Conservation (phyloP, 768 basidiomycete species). For the Chalciporus pseudorubinellus region DNA sequence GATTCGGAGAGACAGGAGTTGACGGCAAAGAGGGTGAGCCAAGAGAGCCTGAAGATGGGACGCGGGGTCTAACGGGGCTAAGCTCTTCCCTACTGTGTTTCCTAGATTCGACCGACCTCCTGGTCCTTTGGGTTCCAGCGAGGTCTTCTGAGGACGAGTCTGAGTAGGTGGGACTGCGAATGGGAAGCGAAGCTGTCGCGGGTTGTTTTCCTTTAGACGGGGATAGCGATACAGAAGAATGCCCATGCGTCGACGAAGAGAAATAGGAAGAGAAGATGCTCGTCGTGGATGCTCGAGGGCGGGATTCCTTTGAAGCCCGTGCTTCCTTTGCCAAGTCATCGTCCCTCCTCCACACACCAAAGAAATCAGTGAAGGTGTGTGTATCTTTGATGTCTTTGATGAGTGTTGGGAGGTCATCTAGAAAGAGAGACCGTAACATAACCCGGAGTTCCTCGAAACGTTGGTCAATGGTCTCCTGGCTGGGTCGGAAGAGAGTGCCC, state of each 20-base stretch:
- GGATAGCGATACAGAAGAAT: constrained; percentile 7
- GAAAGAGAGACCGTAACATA: constrained; percentile 59
- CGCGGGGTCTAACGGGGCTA: constrained; percentile 17
- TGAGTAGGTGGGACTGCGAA: constrained; percentile 10
- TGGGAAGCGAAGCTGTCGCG: not conserved
- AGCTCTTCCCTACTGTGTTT: constrained; percentile 3
- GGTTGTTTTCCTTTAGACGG: constrained; percentile 14
- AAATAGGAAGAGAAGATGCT: constrained; percentile 59
- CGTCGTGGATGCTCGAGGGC: constrained; percentile 44
- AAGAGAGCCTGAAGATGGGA: constrained; percentile 22
- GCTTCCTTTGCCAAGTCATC: constrained; percentile 54
- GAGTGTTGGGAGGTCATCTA: constrained; percentile 60
- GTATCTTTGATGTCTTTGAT: constrained; percentile 62
- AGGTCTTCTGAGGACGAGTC: constrained; percentile 27
- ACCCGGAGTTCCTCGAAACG: constrained; percentile 58
- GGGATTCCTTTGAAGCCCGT: constrained; percentile 18
- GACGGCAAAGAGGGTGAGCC: constrained; percentile 27
- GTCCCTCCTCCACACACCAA: constrained; percentile 75
- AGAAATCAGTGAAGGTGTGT: constrained; percentile 67
- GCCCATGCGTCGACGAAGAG: constrained; percentile 34
- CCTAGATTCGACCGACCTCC: constrained; percentile 3
- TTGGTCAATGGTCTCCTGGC: constrained; percentile 61
- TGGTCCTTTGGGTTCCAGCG: not conserved
- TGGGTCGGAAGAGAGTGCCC: constrained; percentile 69
- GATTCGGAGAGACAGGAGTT: constrained; percentile 17